A percentile compares a stretch with the other conserved stretches of the same genome.
phyloP scores from a whole-genome alignment of 495 filamentous ascomycete genomes.

The Aspergillus saccharolyticus region DNA sequence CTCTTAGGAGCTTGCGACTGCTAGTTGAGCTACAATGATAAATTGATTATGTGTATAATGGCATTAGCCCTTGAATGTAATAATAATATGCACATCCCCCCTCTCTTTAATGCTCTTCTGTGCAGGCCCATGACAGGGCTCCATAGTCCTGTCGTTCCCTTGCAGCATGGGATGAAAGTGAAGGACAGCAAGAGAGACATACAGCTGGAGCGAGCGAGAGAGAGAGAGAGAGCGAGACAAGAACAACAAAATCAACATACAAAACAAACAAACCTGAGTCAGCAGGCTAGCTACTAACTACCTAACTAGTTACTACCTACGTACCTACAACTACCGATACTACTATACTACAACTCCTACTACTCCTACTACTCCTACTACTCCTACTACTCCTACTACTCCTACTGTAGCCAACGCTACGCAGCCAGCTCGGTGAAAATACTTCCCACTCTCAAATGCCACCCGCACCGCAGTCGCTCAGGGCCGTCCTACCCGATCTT shows the following conservation, averaged over 20 bases:
- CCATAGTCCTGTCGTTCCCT: slow-evolving; percentile 2
- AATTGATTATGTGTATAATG: too few species aligned
- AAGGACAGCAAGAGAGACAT: neutral
- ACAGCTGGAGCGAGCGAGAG: neutral
- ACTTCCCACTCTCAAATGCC: neutral
- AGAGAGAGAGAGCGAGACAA: too few species aligned
- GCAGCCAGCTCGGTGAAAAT: too few species aligned
- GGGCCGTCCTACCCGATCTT: slow-evolving; percentile 12
- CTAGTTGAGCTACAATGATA: neutral
- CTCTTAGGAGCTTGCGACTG: neutral
- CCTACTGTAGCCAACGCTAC: too few species aligned
- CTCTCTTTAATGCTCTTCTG: slow-evolving; percentile 6
- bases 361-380: too few species aligned
- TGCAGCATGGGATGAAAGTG: neutral
- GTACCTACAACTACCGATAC: too few species aligned
- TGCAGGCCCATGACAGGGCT: slow-evolving; percentile 5
- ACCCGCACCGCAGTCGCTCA: neutral
- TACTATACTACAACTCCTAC: too few species aligned
- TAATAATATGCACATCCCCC: slow-evolving; percentile 10
- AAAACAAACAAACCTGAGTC: slow-evolving; percentile 7
- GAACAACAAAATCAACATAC: neutral
- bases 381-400: too few species aligned
- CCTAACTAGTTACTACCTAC: too few species aligned
- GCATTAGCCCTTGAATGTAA: neutral
- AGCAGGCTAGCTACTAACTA: neutral